Evolutionary conservation across 179 eudicot genomes (phyloP).

Genomic region (Spinacia oleracea): DNA sequence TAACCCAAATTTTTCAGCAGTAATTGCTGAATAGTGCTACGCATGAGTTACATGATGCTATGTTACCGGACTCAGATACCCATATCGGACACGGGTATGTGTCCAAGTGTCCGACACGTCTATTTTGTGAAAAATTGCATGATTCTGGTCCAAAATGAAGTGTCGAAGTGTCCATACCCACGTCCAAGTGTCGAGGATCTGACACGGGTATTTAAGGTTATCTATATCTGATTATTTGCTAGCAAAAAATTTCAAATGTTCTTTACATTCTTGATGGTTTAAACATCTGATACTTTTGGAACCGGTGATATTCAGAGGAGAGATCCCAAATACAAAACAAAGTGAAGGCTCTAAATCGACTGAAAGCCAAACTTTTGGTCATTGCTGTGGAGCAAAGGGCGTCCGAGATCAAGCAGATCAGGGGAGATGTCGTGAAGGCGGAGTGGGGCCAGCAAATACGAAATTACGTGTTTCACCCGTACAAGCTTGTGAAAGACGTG

Average conservation of each 20-base stretch:
- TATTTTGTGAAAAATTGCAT: no score
- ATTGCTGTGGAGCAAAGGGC: slow-evolving; percentile 96
- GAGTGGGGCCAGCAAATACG: slow-evolving; percentile 99
- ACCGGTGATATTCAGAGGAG: slow-evolving; percentile 56
- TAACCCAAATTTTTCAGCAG: neutral
- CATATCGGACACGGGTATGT: no score
- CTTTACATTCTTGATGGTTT: neutral
- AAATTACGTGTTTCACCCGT: slow-evolving; percentile 94
- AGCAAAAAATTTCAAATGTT: neutral
- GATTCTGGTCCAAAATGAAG: no score
- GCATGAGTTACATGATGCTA: neutral
- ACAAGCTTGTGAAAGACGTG: slow-evolving; percentile 97
- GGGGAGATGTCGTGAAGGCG: slow-evolving; percentile 93
- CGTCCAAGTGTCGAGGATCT: no score
- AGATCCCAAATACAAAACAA: slow-evolving; percentile 87
- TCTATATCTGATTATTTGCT: neutral
- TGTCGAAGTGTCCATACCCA: no score
- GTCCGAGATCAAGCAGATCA: slow-evolving; percentile 87
- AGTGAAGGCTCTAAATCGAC: slow-evolving; percentile 76
- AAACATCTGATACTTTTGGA: neutral
- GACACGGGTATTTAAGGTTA: no score
- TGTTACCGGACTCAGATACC: no score
- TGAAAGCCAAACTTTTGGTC: slow-evolving; percentile 94
- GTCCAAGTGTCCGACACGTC: no score
- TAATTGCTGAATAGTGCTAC: neutral